Base-by-base conservation (phyloP, 2,329 filamentous ascomycete species). In the Ophiostoma perfectum region DNA sequence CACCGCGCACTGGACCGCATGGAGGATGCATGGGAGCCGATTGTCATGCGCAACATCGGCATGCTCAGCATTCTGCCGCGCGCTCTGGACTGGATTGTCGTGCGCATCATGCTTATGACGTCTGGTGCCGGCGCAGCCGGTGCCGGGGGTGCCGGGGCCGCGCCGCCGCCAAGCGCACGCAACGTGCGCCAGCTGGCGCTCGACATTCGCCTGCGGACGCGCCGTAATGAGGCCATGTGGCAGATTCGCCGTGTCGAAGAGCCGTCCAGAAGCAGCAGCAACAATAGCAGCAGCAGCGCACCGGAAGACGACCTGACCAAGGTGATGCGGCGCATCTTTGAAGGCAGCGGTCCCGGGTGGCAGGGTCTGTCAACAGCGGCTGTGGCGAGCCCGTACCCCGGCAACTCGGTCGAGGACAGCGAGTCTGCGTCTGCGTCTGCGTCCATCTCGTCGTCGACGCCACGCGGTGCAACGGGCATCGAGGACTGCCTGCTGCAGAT, bases 1-100 rank as follows among this genome's bases (percentile, higher is more conserved):
- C 79, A 92, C 18, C 81, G 81, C 64, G 84, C 83, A 1, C 78
- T 93, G 2, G 83, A 87, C 70, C 78, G 79, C 47, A 82, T 93
- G 36, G 87, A 91, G 72, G 78, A 78, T 18, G 77, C 78, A 2
- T 88, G 87, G 83, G 77, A 78, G 12, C 73, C 75, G 45, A 71
- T 81, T 3, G 74, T 78, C 36, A 74, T 76, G 11, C 80, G 78
- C 11, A 80, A 80, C 45, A 80, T 81, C 66, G 83, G 82, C 12
- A 76, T 74, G 4, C 78, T 88, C 11, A 81, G 81, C 52, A 78
- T 89, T 55, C 80, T 83, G 27, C 79, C 83, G 68, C 81, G 83
- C 70, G 79, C 82, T 1, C 77, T 87, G 2, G 86, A 88, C 72
- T 87, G 84, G 81, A 82, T 85, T 66, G 80, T 80, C 8, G 75